Percentiles rank a stretch among this genome's conserved stretches.
Evolutionary conservation across 257 asterid genomes (phyloP).

Genomic region (Salvia hispanica): DNA sequence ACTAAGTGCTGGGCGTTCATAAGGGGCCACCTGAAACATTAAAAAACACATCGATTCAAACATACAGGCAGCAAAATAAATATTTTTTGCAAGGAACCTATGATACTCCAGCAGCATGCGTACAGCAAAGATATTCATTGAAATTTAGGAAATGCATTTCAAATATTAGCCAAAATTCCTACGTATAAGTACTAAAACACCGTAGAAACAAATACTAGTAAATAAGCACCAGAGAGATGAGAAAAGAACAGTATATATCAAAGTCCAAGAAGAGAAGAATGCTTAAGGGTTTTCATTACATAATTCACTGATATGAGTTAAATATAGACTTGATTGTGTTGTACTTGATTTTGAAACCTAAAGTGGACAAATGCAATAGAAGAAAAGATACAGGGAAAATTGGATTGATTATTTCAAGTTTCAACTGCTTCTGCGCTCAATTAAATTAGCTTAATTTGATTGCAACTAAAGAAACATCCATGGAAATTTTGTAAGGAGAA

Average conservation of each 20-base stretch:
- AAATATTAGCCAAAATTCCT: constrained; percentile 15
- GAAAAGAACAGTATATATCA: background rate
- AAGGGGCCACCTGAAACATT: constrained; percentile 90
- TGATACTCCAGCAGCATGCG: background rate
- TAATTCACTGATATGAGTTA: too few relatives aligned
- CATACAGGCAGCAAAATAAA: background rate
- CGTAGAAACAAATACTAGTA: too few relatives aligned
- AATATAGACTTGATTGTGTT: too few relatives aligned
- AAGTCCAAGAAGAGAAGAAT: background rate
- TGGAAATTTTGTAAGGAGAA: background rate
- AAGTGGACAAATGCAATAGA: background rate
- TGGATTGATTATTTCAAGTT: background rate
- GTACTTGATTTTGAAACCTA: too few relatives aligned
- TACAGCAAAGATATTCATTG: background rate
- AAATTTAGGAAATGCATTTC: constrained; percentile 8
- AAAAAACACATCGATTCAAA: constrained; percentile 24
- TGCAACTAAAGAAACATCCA: background rate
- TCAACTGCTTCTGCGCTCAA: background rate
- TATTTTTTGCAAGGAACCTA: constrained; percentile 7
- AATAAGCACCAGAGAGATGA: too few relatives aligned
- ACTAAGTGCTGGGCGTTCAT: constrained; percentile 98
- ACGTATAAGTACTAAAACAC: background rate
- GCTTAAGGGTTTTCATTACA: too few relatives aligned
- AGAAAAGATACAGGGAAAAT: background rate
- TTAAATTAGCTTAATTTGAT: background rate